These are phyloP conservation scores for Aspergillus thermomutatus DNA, from an alignment of 2,329 filamentous ascomycete genomes.

Conservation along the genomic window DNA sequence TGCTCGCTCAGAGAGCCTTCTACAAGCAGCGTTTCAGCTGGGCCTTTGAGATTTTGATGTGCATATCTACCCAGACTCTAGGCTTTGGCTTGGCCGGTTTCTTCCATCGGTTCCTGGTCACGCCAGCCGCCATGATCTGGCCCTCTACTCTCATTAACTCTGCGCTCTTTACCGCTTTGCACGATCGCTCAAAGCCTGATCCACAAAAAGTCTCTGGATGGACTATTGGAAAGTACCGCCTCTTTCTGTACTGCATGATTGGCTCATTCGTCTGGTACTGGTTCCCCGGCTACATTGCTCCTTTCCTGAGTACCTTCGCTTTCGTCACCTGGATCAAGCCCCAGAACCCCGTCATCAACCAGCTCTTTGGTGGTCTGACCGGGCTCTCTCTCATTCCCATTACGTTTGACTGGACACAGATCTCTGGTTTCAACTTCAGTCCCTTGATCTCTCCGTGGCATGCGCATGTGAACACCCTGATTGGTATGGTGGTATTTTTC, in stretches of 20 bases:
- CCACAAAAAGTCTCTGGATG: constrained; percentile 61
- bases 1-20: constrained; percentile 67
- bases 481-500: constrained; percentile 65
- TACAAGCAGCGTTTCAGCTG: constrained; percentile 69
- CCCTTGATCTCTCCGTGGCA: constrained; percentile 70
- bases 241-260: constrained; percentile 59
- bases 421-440: constrained; percentile 65
- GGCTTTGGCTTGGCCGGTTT: constrained; percentile 69
- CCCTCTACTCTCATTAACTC: constrained; percentile 64
- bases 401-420: constrained; percentile 74
- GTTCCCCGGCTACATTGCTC: constrained; percentile 66
- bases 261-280: constrained; percentile 65
- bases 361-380: constrained; percentile 67
- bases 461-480: constrained; percentile 69
- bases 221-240: constrained; percentile 62
- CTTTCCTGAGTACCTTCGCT: constrained; percentile 67
- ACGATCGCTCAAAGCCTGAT: constrained; percentile 58
- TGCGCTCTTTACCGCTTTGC: constrained; percentile 69
- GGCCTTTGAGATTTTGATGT: constrained; percentile 63
- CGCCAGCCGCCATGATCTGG: constrained; percentile 69
- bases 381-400: constrained; percentile 67
- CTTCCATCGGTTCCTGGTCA: constrained; percentile 59
- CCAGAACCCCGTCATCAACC: constrained; percentile 65
- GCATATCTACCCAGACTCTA: constrained; percentile 65
- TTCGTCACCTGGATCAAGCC: constrained; percentile 71